Evolutionary conservation across 202 grass and related monocot genomes (phyloP).

Genomic region (Thinopyrum obtusiflorum): DNA sequence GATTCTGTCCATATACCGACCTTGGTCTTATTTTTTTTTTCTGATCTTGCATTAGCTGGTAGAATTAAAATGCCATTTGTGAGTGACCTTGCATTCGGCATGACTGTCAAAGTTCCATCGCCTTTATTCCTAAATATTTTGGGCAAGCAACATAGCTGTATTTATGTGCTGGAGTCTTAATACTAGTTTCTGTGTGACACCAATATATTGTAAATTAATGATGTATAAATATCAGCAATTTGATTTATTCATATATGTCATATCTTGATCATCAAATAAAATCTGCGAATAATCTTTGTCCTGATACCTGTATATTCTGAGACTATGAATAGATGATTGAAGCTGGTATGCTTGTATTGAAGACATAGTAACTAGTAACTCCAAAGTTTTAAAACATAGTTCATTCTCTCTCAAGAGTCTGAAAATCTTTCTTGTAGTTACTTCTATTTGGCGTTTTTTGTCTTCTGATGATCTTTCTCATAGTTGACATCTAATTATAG

Average conservation of each 20-base stretch:
- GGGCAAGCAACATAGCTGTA: background rate
- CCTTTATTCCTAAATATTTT: background rate
- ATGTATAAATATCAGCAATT: background rate
- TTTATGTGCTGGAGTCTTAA: too few relatives aligned
- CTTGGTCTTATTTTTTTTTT: background rate
- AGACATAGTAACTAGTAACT: constrained; percentile 5
- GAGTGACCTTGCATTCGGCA: background rate
- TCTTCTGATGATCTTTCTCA: background rate
- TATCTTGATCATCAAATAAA: background rate
- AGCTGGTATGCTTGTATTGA: background rate
- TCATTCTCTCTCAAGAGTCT: background rate
- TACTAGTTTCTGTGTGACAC: background rate
- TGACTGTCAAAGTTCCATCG: background rate
- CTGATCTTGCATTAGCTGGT: background rate
- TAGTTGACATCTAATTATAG: background rate
- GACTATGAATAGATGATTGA: background rate
- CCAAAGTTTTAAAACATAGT: background rate
- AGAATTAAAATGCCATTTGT: background rate
- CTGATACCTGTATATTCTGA: background rate
- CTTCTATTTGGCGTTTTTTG: background rate
- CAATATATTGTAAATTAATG: background rate
- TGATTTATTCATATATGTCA: background rate
- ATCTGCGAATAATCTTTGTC: background rate
- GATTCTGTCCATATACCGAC: background rate
- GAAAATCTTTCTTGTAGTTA: background rate